A percentile compares a stretch with the other conserved stretches of the same genome.
Evolutionary conservation across 2,329 filamentous ascomycete species (phyloP).

Genomic region (Alternaria sp.): DNA sequence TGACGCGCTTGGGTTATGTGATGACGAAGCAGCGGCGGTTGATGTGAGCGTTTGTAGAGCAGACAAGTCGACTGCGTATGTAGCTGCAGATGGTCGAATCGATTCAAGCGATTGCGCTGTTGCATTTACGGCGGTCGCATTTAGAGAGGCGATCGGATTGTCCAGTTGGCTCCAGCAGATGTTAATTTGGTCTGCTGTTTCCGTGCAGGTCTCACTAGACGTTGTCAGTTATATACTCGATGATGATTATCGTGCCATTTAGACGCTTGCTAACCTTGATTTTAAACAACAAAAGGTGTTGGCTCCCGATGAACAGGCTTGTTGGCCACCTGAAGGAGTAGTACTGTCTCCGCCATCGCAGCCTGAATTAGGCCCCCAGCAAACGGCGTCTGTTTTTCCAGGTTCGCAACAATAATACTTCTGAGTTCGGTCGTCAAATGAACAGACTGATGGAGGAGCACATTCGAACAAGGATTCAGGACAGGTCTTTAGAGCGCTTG

Average conservation of each 20-base stretch:
- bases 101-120: slow-evolving; percentile 31
- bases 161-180: slow-evolving; percentile 34
- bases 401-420: slow-evolving; percentile 34
- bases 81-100: slow-evolving; percentile 20
- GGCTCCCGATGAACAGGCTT: slow-evolving; percentile 13
- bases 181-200: slow-evolving; percentile 31
- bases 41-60: slow-evolving; percentile 13
- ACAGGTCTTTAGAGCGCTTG: slow-evolving; percentile 11
- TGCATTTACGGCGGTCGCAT: slow-evolving; percentile 22
- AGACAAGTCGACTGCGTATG: slow-evolving; percentile 16
- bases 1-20: neutral
- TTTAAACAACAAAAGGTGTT: slow-evolving; percentile 29
- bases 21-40: slow-evolving; percentile 4
- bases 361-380: slow-evolving; percentile 21
- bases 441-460: slow-evolving; percentile 23
- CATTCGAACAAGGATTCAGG: slow-evolving; percentile 19
- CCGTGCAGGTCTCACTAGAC: slow-evolving; percentile 17
- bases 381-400: slow-evolving; percentile 22
- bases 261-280: slow-evolving; percentile 9
- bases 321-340: slow-evolving; percentile 15
- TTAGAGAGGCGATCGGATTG: slow-evolving; percentile 25
- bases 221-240: slow-evolving; percentile 11
- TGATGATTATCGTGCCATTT: neutral
- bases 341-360: slow-evolving; percentile 17
- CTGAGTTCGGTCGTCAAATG: slow-evolving; percentile 20